Evolutionary conservation across 371 early-diverging fungal species (phyloP).

Genomic region (Smittium mucronatum): DNA sequence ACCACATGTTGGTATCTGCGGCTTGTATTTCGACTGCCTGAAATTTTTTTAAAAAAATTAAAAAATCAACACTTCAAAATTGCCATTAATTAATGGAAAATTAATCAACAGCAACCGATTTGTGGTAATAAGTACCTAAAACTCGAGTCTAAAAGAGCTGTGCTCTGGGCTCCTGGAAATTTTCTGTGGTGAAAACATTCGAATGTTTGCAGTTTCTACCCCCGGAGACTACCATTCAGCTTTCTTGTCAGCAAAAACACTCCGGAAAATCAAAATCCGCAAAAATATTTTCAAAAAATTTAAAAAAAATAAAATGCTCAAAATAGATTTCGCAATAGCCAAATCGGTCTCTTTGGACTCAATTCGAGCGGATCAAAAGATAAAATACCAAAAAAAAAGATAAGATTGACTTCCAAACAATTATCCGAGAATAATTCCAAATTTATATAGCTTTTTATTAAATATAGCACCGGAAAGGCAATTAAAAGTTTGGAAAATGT

Average conservation of each 20-base stretch:
- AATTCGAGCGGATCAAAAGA: too few species aligned
- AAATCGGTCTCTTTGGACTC: too few species aligned
- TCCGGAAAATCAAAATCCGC: not conserved
- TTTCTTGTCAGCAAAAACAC: not conserved
- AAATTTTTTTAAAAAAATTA: not conserved
- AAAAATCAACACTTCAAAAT: not conserved
- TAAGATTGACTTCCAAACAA: too few species aligned
- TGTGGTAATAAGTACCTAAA: not conserved
- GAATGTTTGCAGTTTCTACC: not conserved
- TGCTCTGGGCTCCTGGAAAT: not conserved
- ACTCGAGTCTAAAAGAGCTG: not conserved
- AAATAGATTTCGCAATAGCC: too few species aligned
- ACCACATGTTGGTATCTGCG: not conserved
- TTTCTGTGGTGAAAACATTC: not conserved
- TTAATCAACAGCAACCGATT: slow-evolving; percentile 2
- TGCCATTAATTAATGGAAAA: not conserved
- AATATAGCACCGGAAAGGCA: too few species aligned
- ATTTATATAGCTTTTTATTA: too few species aligned
- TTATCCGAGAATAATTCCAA: too few species aligned
- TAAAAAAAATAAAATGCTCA: too few species aligned
- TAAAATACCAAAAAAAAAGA: too few species aligned
- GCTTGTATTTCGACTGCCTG: not conserved
- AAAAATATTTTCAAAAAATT: too few species aligned
- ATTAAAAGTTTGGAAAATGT: too few species aligned
- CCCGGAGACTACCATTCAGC: not conserved